Evolutionary conservation across 352 stramenopile genomes (phyloP), one percentile per base, ranked within the genome.

Genomic region (Thraustochytrium sp.): DNA sequence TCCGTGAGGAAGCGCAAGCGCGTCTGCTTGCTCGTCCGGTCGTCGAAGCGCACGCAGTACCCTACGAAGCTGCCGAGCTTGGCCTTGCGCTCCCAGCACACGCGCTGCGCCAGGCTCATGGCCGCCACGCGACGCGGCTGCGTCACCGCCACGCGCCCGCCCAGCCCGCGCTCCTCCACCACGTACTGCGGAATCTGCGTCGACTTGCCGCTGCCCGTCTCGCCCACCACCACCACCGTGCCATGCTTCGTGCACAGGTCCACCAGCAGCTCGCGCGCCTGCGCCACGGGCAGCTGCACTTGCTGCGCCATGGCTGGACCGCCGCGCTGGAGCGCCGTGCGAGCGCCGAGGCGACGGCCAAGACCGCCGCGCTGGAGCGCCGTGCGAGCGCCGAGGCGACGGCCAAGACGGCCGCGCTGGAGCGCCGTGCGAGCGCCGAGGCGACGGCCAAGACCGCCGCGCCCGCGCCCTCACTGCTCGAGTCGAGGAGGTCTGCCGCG

Each of bases 171-270:
- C 1, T 83, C 64, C 29, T 84, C 55, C 34, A 84, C 46, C 16
- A 99, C 88, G 85, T 97, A 99, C 88, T 99, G 97, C 2, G 97
- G 96, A 56, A 99, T 97, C 90, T 99, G 97, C 9, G 96, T 99
- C 34, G 96, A 99, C 88, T 99, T 99, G 49, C 96, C 96, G 18
- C 90, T 97, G 13, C 95, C 95, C 0, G 95, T 98, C 80, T 98
- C 94, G 48, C 91, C 91, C 16, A 95, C 90, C 29, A 96, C 77
- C 48, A 96, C 86, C 16, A 97, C 80, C 38, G 95, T 89, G 86
- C 13, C 65, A 26, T 77, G 65, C 65, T 77, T 77, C n/a, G 42
- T 36, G 46, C 65, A 77, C 42, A 55, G 31, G 11, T 77, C 65
- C 4, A 77, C 23, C 42, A 77, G 42, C 40, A 77, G 26, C 16